A percentile compares a stretch with the other conserved stretches of the same genome.
Evolutionary conservation across 208 protist species (phyloP).

Genomic region (Wallacemonas sp.): DNA sequence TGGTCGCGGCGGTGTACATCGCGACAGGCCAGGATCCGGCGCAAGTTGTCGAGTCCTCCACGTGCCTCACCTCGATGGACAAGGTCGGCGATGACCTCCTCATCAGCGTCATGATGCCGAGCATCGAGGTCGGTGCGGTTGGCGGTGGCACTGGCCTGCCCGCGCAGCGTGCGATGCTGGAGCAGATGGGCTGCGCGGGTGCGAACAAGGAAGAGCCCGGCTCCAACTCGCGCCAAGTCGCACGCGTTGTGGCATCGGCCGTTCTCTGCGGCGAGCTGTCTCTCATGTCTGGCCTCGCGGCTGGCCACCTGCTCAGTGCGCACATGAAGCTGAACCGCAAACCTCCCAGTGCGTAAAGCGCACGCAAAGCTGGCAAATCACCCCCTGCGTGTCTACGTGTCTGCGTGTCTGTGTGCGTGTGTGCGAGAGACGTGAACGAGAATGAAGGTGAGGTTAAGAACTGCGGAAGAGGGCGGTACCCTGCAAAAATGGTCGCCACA

Average conservation of each 20-base stretch:
- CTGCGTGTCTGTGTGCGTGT: not conserved
- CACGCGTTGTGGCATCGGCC: conserved; percentile 87
- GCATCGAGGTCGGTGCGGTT: conserved; percentile 98
- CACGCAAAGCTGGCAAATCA: not conserved
- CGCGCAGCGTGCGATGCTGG: conserved; percentile 94
- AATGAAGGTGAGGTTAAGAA: too few relatives aligned
- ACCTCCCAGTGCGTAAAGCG: conserved; percentile 23
- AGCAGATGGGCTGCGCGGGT: conserved; percentile 92
- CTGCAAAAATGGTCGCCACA: too few relatives aligned
- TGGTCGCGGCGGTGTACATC: conserved; percentile 97
- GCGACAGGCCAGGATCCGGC: conserved; percentile 98
- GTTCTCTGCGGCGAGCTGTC: conserved; percentile 98
- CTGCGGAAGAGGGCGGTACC: too few relatives aligned
- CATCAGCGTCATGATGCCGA: conserved; percentile 97
- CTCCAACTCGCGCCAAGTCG: conserved; percentile 90
- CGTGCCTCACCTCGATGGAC: conserved; percentile 97
- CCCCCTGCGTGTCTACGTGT: not conserved
- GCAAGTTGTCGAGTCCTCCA: conserved; percentile 97
- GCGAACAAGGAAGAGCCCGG: conserved; percentile 85
- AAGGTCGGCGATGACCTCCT: conserved; percentile 91
- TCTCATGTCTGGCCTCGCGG: conserved; percentile 92
- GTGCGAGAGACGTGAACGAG: not conserved
- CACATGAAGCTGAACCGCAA: conserved; percentile 95
- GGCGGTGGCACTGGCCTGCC: conserved; percentile 97
- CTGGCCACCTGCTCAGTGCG: conserved; percentile 88